These are phyloP conservation scores for Ogataea angusta DNA, from an alignment of 805 yeast species.

Conservation along the genomic window DNA sequence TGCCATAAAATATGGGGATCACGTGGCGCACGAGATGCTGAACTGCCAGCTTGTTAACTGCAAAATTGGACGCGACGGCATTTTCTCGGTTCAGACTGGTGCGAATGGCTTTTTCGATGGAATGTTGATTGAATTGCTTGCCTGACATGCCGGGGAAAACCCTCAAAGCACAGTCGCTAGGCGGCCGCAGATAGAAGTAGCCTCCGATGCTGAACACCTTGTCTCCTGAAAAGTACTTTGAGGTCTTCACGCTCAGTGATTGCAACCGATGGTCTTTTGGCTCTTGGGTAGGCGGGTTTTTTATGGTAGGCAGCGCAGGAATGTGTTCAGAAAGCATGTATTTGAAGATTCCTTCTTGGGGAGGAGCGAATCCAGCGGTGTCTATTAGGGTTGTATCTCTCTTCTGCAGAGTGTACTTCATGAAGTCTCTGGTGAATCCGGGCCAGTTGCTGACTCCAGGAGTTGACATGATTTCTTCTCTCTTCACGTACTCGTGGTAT, in stretches of 20 bases:
- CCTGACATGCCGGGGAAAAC: constrained; percentile 44
- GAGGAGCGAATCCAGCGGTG: constrained; percentile 44
- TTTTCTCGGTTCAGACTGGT: constrained; percentile 18
- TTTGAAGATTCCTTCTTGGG: constrained; percentile 30
- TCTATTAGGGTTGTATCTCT: constrained; percentile 34
- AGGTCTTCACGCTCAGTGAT: constrained; percentile 10
- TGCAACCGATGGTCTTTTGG: constrained; percentile 4
- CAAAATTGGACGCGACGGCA: constrained; percentile 22
- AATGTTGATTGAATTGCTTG: constrained; percentile 19
- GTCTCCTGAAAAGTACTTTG: constrained; percentile 17
- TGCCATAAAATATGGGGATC: constrained; percentile 70
- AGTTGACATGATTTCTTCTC: constrained; percentile 33
- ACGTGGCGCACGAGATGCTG: constrained; percentile 41
- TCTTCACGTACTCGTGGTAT: constrained; percentile 15
- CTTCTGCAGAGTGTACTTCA: constrained; percentile 37
- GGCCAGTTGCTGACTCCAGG: constrained; percentile 57
- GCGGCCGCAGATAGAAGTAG: constrained; percentile 53
- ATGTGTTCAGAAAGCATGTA: constrained; percentile 21
- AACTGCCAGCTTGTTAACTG: constrained; percentile 25
- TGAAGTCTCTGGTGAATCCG: constrained; percentile 61
- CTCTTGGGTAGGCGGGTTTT: constrained; percentile 8
- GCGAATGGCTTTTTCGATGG: constrained; percentile 2
- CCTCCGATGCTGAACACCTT: constrained; percentile 52
- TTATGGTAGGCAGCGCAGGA: constrained; percentile 6
- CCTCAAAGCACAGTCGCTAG: constrained; percentile 47